Percentiles rank a stretch among this genome's conserved stretches.
Conservation (phyloP, 1,284 basidiomycete genomes). For the Ustilago cynodontis region DNA sequence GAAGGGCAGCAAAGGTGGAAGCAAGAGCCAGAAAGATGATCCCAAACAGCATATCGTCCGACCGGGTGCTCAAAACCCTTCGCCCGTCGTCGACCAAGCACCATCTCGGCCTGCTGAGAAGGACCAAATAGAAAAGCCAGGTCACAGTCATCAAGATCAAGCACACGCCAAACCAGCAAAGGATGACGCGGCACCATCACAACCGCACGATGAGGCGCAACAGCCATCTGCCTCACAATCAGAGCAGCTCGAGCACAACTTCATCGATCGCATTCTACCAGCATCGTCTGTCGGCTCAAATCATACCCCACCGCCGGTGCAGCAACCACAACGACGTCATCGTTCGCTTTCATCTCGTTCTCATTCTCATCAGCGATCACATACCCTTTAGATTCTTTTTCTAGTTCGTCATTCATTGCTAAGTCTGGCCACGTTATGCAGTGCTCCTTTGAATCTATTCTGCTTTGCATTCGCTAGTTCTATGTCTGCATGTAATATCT, state of each 20-base stretch:
- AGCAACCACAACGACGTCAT: slow-evolving; percentile 25
- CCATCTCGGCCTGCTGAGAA: background rate
- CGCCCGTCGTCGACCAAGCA: background rate
- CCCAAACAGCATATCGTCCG: background rate
- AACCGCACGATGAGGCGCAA: background rate
- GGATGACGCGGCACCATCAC: background rate
- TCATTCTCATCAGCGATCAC: slow-evolving; percentile 32
- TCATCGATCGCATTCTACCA: slow-evolving; percentile 8
- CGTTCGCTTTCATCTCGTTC: slow-evolving; percentile 36
- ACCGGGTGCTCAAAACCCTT: slow-evolving; percentile 1
- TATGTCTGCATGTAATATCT: background rate
- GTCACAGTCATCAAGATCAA: background rate
- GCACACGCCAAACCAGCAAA: background rate
- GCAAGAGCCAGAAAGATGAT: background rate
- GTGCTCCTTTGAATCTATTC: background rate
- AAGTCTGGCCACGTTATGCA: background rate
- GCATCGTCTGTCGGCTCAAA: slow-evolving; percentile 15
- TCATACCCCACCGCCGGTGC: slow-evolving; percentile 15
- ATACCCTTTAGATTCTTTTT: slow-evolving; percentile 21
- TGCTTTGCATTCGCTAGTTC: background rate
- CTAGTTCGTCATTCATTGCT: background rate
- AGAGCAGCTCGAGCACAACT: slow-evolving; percentile 6
- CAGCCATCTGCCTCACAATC: slow-evolving; percentile 5
- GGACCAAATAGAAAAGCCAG: background rate
- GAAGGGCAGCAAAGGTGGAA: background rate